Percentiles rank a stretch among this genome's conserved stretches.
Conservation (phyloP, 805 yeast genomes). For the Phaffomyces opuntiae region DNA sequence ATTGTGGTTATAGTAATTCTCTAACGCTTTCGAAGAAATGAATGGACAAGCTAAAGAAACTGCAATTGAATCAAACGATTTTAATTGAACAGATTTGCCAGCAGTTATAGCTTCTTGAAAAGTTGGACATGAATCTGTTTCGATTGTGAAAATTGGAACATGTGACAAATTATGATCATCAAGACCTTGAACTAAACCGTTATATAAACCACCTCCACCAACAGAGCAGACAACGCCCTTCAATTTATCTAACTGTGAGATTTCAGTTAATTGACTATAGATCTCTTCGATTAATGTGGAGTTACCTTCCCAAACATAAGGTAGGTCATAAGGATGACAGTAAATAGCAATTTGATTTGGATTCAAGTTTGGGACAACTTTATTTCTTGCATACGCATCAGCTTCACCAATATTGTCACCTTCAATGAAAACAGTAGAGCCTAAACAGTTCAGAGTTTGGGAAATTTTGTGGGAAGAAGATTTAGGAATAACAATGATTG, state of each 20-base stretch:
- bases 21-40: constrained; percentile 44
- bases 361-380: constrained; percentile 22
- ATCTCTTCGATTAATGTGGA: constrained; percentile 41
- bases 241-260: constrained; percentile 21
- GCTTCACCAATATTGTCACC: constrained; percentile 47
- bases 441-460: constrained; percentile 36
- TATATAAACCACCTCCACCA: constrained; percentile 54
- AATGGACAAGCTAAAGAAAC: constrained; percentile 57
- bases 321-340: constrained; percentile 49
- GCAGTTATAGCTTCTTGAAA: constrained; percentile 43
- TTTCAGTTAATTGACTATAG: constrained; percentile 20
- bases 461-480: constrained; percentile 40
- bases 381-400: constrained; percentile 33
- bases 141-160: constrained; percentile 43
- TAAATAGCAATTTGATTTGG: constrained; percentile 32
- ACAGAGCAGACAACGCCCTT: constrained; percentile 46
- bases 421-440: constrained; percentile 42
- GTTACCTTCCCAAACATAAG: constrained; percentile 50
- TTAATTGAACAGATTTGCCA: constrained; percentile 36
- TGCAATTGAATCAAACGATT: constrained; percentile 47
- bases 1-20: constrained; percentile 34
- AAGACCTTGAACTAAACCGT: constrained; percentile 43
- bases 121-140: constrained; percentile 59
- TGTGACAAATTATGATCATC: constrained; percentile 27
- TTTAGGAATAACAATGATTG: constrained; percentile 56